Conservation (phyloP, 768 basidiomycete genomes). For the Tricholoma saponaceum region DNA sequence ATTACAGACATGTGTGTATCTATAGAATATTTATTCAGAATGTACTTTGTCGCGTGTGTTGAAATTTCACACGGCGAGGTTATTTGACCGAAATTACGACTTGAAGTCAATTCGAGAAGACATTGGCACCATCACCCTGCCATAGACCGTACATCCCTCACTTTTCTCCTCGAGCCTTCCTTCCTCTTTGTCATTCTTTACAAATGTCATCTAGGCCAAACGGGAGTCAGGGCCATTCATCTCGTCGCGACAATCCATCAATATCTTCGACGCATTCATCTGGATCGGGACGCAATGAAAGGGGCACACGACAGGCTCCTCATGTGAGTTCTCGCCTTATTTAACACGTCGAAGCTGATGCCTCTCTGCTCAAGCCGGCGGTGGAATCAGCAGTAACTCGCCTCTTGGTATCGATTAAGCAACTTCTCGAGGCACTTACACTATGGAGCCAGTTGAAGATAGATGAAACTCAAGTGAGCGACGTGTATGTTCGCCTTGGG, state of each 20-base stretch:
- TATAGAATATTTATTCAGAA: slow-evolving; percentile 1
- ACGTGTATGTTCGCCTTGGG: slow-evolving; percentile 93
- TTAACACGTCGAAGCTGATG: slow-evolving; percentile 6
- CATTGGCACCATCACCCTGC: not conserved
- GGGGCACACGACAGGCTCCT: slow-evolving; percentile 33
- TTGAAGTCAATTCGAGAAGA: not conserved
- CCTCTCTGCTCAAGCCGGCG: slow-evolving; percentile 46
- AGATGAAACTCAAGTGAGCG: slow-evolving; percentile 82
- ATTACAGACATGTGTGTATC: not conserved
- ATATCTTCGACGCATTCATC: slow-evolving; percentile 44
- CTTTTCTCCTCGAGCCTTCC: slow-evolving; percentile 6
- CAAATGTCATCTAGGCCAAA: slow-evolving; percentile 26
- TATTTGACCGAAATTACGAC: not conserved
- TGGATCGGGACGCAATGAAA: slow-evolving; percentile 35
- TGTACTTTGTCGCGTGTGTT: not conserved
- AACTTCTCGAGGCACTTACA: slow-evolving; percentile 86
- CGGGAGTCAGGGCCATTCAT: slow-evolving; percentile 32
- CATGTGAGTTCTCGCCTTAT: slow-evolving; percentile 26
- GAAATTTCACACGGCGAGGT: slow-evolving; percentile 7
- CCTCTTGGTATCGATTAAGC: slow-evolving; percentile 90
- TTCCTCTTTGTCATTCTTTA: not conserved
- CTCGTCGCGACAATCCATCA: slow-evolving; percentile 52
- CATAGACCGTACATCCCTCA: not conserved
- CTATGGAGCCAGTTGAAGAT: slow-evolving; percentile 75
- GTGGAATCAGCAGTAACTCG: slow-evolving; percentile 92